Base-by-base conservation (phyloP, 257 asterid species). In the Petrea volubilis region DNA sequence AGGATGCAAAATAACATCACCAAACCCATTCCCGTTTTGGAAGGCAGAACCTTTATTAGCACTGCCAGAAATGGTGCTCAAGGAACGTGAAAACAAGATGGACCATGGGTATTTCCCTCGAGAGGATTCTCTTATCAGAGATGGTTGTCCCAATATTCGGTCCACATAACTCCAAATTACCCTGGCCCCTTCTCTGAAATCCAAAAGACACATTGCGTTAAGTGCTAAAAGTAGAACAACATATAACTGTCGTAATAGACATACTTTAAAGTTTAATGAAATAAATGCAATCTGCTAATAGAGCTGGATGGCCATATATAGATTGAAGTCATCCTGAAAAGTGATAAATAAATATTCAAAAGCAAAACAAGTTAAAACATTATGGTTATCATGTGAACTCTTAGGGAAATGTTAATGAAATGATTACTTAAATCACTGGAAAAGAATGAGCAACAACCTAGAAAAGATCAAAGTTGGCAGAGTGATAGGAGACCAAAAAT, bases 91-190 rank as follows among this genome's bases (percentile, higher is more conserved):
- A 66, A 84, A 76, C 72, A 80, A 7, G 65, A 97, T 96, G 36
- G 98, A 95, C 99, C 99, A 95, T 21, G 97, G 99, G 79, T 95
- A 95, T 77, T 85, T 95, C 66, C 98, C 99, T 78, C 92, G 88
- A 63, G 99, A 95, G 62, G 99, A 95, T 83, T 95, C 99, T 65
- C 99, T 85, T 68, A 95, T 92, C 51, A 95, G 79, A 73, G 98
- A 92, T 68, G 98, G 99, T 68, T 95, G 99, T 76, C 99, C 99
- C 77, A 95, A 72, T 79, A 92, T 88, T 75, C 98, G 89, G 80
- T 95, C 99, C 83, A 92, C 96, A 11, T 95, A 92, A 79, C 97
- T 83, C 99, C 99, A 95, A 64, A 95, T 77, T 53, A 92, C 99
- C 78, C 87, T 87, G 25, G 99, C 95, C 67, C 98, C 99, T 90